Evolutionary conservation across 495 filamentous ascomycete genomes (phyloP).

Genomic region (Bacidia gigantensis): DNA sequence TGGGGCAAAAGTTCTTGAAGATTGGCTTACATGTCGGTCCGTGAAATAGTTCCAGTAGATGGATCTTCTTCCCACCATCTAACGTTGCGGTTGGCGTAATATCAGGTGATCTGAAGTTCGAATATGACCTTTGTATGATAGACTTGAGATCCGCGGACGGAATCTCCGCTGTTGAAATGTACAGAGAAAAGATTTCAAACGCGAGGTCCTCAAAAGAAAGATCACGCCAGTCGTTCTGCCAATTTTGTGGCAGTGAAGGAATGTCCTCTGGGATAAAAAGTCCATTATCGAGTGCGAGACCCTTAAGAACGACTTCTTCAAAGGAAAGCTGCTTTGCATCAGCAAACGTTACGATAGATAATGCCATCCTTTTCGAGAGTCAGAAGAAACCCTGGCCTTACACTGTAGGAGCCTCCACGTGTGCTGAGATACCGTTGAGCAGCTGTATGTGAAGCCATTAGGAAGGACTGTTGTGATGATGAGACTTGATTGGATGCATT

Average conservation of each 20-base stretch:
- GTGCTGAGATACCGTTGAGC: slow-evolving; percentile 2
- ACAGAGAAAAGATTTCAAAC: slow-evolving; percentile 60
- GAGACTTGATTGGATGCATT: too few relatives aligned
- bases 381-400: too few relatives aligned
- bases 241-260: slow-evolving; percentile 46
- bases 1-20: too few relatives aligned
- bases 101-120: slow-evolving; percentile 66
- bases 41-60: slow-evolving; percentile 91
- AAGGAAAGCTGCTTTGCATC: slow-evolving; percentile 56
- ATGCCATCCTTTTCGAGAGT: too few relatives aligned
- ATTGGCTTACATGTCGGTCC: too few relatives aligned
- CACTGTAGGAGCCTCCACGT: slow-evolving; percentile 1
- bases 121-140: slow-evolving; percentile 69
- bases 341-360: background rate
- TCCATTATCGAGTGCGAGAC: slow-evolving; percentile 74
- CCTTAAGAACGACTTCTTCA: slow-evolving; percentile 80
- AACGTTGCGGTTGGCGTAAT: slow-evolving; percentile 61
- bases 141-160: slow-evolving; percentile 61
- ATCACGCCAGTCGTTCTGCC: slow-evolving; percentile 23
- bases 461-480: too few relatives aligned
- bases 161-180: slow-evolving; percentile 73
- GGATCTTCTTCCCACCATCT: slow-evolving; percentile 49
- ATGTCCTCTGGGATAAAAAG: slow-evolving; percentile 85
- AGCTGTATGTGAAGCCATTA: slow-evolving; percentile 4
- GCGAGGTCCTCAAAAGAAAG: slow-evolving; percentile 44